These are phyloP conservation scores for Boletus subcaerulescens DNA, from an alignment of 768 basidiomycete genomes.

Conservation along the genomic window DNA sequence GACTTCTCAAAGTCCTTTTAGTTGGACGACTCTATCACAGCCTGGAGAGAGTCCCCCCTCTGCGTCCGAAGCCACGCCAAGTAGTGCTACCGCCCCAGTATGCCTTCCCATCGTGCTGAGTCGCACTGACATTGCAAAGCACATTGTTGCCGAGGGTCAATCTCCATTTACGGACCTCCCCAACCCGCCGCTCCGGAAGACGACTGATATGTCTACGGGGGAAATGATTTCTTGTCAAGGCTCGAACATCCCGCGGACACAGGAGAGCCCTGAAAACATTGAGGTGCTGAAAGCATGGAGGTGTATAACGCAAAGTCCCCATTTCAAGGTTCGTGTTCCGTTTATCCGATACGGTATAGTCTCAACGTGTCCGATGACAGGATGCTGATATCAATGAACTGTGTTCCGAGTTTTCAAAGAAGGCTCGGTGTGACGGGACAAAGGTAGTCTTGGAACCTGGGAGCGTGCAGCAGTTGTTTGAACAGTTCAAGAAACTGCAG, in stretches of 20 bases:
- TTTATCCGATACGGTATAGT: neutral
- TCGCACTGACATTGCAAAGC: constrained; percentile 48
- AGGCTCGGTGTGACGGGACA: constrained; percentile 81
- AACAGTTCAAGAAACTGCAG: constrained; percentile 34
- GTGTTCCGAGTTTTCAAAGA: constrained; percentile 74
- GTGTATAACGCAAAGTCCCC: constrained; percentile 68
- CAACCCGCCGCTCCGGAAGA: constrained; percentile 37
- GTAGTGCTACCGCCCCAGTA: constrained; percentile 28
- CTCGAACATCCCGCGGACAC: constrained; percentile 64
- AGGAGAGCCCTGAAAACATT: constrained; percentile 68
- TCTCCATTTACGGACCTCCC: constrained; percentile 50
- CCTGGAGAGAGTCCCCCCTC: constrained; percentile 35
- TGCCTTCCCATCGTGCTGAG: constrained; percentile 25
- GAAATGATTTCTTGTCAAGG: constrained; percentile 65
- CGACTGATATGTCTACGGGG: constrained; percentile 41
- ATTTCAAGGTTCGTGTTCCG: constrained; percentile 60
- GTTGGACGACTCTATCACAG: constrained; percentile 26
- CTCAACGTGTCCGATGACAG: constrained; percentile 32
- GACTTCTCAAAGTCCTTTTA: constrained; percentile 24
- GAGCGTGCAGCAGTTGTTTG: constrained; percentile 42
- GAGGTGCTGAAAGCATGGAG: constrained; percentile 80
- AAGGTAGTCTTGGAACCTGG: constrained; percentile 71
- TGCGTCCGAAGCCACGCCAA: constrained; percentile 31
- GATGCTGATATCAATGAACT: constrained; percentile 77
- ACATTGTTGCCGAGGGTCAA: constrained; percentile 51